Evolutionary conservation across 768 basidiomycete genomes (phyloP).

Genomic region (Nevesoporus exiguus): DNA sequence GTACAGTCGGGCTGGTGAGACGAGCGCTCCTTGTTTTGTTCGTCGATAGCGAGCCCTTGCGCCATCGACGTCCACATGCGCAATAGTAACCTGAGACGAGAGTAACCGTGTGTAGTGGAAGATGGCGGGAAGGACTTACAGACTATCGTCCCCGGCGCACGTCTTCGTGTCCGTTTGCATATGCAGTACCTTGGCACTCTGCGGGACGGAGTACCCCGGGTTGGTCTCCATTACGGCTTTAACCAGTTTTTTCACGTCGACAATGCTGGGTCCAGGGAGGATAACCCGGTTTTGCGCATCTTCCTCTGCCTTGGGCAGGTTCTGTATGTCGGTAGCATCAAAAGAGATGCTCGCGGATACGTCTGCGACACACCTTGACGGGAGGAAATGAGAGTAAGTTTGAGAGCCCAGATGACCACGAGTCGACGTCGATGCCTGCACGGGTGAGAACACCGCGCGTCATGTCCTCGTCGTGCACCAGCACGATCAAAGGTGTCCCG

Average conservation of each 20-base stretch:
- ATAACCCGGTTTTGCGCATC: neutral
- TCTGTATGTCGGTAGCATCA: constrained; percentile 3
- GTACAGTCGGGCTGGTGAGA: constrained; percentile 11
- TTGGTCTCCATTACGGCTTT: constrained; percentile 37
- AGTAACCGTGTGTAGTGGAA: neutral
- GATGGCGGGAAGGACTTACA: constrained; percentile 30
- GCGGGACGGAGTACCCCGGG: constrained; percentile 23
- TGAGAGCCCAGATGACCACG: constrained; percentile 40
- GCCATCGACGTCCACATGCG: constrained; percentile 47
- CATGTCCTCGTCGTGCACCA: constrained; percentile 44
- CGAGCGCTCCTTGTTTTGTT: constrained; percentile 34
- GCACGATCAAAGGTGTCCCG: constrained; percentile 39
- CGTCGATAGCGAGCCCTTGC: constrained; percentile 43
- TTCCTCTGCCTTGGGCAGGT: constrained; percentile 3
- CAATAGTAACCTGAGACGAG: constrained; percentile 36
- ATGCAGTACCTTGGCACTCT: constrained; percentile 34
- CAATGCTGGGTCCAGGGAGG: constrained; percentile 33
- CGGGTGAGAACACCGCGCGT: constrained; percentile 38
- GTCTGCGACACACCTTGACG: constrained; percentile 4
- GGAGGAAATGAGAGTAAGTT: constrained; percentile 11
- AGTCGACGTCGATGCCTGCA: constrained; percentile 40
- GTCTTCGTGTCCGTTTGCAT: constrained; percentile 34
- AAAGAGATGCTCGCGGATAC: neutral
- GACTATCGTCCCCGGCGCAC: constrained; percentile 53
- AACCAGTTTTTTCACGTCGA: constrained; percentile 41